Base-by-base conservation (phyloP, 192 early-diverging fungal species). In the Gorgonomyces haynaldii region DNA sequence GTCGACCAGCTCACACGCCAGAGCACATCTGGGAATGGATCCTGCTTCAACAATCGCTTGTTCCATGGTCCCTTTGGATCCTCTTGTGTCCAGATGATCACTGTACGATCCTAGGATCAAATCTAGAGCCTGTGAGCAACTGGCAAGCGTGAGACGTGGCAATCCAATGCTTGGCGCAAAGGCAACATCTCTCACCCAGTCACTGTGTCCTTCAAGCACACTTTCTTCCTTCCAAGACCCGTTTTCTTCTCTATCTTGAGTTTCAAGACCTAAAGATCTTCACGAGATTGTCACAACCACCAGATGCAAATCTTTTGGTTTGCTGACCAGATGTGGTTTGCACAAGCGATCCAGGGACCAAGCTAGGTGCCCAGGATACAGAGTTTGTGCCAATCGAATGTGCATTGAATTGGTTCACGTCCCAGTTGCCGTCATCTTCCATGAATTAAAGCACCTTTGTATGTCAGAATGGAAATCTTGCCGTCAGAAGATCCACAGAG, bases 1-100 rank as follows among this genome's bases (percentile, higher is more conserved):
- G 84, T 61, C 19, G 86, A 90, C 96, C 96, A 98, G 73, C 88
- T 91, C 43, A 98, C 91, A 40, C 91, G 78, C 96, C 96, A 98
- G 28, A 98, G 86, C 6, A 92, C 96, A 69, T 98, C 96, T 21
- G 81, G 70, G 65, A 98, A 98, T 28, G 82, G 77, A 8, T 84
- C 85, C 16, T 67, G 56, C 34, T 74, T 66, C 20, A 95, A 74
- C 10, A 19, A 26, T 56, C 74, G 81, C 43, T 83, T 83, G 21
- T 50, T 77, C 91, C 91, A 98, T 50, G 36, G 53, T 13, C 30
- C 60, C 20, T 22, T 64, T 28, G 68, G 67, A 17, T 64, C 71
- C 30, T 92, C 86, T 58, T 95, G 83, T 2, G 84, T 90, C 91
- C 93, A 98, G 55, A 98, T 93, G 20, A 84, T 59, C 4, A 98